phyloP scores from a whole-genome alignment of 1,139 yeast species.

The Blastobotrys proliferans region DNA sequence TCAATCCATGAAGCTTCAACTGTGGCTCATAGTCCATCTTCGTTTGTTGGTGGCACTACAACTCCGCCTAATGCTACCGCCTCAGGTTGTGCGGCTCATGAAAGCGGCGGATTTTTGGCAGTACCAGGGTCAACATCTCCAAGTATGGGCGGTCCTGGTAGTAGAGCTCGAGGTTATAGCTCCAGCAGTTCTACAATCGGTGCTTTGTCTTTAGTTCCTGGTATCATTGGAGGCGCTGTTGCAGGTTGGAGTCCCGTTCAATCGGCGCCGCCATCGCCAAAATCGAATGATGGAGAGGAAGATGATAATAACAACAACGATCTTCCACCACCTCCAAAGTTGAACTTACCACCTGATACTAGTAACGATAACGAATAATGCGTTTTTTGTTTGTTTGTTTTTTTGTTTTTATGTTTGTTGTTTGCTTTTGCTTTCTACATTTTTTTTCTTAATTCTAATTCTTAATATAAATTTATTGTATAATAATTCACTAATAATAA shows the following conservation, averaged over 20 bases:
- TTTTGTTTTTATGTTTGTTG: not conserved
- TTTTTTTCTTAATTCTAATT: not conserved
- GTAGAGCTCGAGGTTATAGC: constrained; percentile 21
- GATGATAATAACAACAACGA: not conserved
- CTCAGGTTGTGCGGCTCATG: constrained; percentile 12
- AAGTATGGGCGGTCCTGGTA: constrained; percentile 2
- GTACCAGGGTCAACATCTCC: constrained; percentile 25
- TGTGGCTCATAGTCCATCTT: constrained; percentile 7
- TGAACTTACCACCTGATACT: constrained; percentile 6
- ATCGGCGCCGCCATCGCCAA: constrained; percentile 2
- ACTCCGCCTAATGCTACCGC: constrained; percentile 10
- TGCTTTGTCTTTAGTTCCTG: constrained; percentile 51
- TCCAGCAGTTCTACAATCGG: constrained; percentile 34
- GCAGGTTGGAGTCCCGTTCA: constrained; percentile 36
- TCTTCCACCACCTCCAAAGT: not conserved
- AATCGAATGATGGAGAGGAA: not conserved
- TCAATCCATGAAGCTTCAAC: constrained; percentile 7
- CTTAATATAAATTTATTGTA: not conserved
- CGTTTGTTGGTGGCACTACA: constrained; percentile 9
- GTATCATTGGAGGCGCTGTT: constrained; percentile 51
- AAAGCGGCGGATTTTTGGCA: constrained; percentile 23
- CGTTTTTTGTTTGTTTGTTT: not conserved
- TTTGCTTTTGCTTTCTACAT: not conserved
- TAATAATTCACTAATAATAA: too few relatives aligned
- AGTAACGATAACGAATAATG: not conserved